These are phyloP conservation scores for Epichloe bromicola DNA, from an alignment of 2,329 filamentous ascomycete genomes.

Conservation along the genomic window DNA sequence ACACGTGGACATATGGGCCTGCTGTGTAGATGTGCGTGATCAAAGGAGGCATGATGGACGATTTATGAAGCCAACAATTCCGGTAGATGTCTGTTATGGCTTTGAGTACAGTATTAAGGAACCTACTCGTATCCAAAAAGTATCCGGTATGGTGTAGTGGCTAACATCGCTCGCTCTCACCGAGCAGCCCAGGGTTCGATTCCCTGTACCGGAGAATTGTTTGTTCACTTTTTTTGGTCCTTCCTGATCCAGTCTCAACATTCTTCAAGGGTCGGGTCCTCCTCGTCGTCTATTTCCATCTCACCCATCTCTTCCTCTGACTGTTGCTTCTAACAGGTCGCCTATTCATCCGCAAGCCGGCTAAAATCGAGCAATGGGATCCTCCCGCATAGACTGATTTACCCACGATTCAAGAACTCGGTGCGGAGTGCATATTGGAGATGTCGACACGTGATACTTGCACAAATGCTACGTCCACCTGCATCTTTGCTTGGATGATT, in stretches of 20 bases:
- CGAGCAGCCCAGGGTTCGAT: constrained; percentile 24
- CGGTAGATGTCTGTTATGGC: not conserved
- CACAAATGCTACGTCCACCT: not conserved
- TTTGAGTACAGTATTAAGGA: fast-evolving
- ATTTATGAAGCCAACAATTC: constrained; percentile 12
- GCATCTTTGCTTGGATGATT: not conserved
- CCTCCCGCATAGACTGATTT: not conserved
- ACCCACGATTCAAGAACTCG: not conserved
- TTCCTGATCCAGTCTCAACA: not conserved
- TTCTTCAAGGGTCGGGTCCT: not conserved
- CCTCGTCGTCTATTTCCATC: not conserved
- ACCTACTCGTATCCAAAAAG: constrained; percentile 7
- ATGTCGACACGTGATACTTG: not conserved
- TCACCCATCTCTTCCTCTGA: no score
- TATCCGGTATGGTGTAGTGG: constrained; percentile 24
- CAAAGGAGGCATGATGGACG: constrained; percentile 32
- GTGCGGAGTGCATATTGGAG: not conserved
- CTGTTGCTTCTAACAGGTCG: no score
- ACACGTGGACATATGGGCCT: constrained; percentile 70
- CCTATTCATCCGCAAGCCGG: no score
- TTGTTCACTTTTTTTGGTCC: not conserved
- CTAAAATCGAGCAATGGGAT: no score
- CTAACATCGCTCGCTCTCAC: constrained; percentile 25
- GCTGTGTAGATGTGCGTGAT: constrained; percentile 68
- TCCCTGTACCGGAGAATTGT: constrained; percentile 19